phyloP scores from a whole-genome alignment of 1,139 yeast genomes.

The Candida sanyaensis region DNA sequence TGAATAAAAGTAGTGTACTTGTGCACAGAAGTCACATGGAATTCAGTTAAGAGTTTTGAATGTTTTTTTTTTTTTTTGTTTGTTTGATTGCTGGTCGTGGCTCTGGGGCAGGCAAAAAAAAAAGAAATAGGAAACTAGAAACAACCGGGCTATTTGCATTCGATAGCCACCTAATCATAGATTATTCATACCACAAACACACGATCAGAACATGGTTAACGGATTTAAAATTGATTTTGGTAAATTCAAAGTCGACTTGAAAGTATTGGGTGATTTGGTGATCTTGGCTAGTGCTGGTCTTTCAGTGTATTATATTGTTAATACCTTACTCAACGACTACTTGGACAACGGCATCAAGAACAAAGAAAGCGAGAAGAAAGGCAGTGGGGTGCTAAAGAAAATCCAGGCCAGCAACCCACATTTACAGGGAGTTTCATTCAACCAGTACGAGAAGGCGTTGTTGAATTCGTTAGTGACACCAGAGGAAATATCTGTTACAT shows the following conservation, averaged over 20 bases:
- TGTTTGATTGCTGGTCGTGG: no score
- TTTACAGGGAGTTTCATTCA: conserved; percentile 54
- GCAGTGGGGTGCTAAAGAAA: conserved; percentile 61
- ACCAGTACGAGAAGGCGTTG: conserved; percentile 76
- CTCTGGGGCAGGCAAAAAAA: not conserved
- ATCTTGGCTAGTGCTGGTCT: conserved; percentile 82
- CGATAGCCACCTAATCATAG: not conserved
- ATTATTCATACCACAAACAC: not conserved
- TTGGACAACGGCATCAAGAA: conserved; percentile 52
- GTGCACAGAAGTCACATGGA: no score
- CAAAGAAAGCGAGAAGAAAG: conserved; percentile 68
- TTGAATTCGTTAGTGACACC: conserved; percentile 83
- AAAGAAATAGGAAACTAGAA: not conserved
- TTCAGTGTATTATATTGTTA: conserved; percentile 71
- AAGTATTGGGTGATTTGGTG: conserved; percentile 64
- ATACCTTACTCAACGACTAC: conserved; percentile 56
- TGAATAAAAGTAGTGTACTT: no score
- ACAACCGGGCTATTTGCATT: no score
- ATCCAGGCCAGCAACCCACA: conserved; percentile 61
- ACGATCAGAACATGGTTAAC: conserved; percentile 23
- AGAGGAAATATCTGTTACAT: conserved; percentile 72
- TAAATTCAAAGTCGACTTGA: conserved; percentile 52
- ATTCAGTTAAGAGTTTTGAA: no score
- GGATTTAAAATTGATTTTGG: conserved; percentile 40
- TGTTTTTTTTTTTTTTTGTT: no score